phyloP scores from a whole-genome alignment of 768 basidiomycete genomes.

The Infundibulicybe gibba region DNA sequence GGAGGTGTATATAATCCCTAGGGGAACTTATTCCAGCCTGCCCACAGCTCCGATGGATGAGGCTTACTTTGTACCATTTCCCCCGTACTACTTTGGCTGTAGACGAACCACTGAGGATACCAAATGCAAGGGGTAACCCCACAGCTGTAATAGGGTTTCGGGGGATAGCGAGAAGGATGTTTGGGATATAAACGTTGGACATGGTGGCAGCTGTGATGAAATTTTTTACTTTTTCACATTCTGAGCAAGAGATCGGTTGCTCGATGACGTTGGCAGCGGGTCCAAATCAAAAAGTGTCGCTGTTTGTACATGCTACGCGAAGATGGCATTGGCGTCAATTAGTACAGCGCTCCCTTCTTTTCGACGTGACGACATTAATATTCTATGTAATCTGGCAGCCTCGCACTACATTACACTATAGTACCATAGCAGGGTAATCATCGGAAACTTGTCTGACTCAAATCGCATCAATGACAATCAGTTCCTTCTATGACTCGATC shows the following conservation, averaged over 20 bases:
- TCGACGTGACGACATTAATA: no score
- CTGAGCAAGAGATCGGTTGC: not conserved
- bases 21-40: not conserved
- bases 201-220: constrained; percentile 23
- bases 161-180: constrained; percentile 48
- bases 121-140: constrained; percentile 55
- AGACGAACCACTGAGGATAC: constrained; percentile 46
- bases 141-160: constrained; percentile 56
- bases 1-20: constrained; percentile 50
- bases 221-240: not conserved
- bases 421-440: no score
- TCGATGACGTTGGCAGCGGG: not conserved
- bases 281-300: no score
- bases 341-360: no score
- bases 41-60: not conserved
- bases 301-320: no score
- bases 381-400: no score
- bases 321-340: no score
- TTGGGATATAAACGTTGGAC: constrained; percentile 22
- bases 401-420: no score
- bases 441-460: no score
- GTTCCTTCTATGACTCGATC: no score
- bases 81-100: constrained; percentile 43
- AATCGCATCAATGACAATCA: no score
- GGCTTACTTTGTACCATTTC: constrained; percentile 56